Percentiles rank a stretch among this genome's conserved stretches.
phyloP scores from a whole-genome alignment of 106 monocot genomes.

The Acorus calamus region DNA sequence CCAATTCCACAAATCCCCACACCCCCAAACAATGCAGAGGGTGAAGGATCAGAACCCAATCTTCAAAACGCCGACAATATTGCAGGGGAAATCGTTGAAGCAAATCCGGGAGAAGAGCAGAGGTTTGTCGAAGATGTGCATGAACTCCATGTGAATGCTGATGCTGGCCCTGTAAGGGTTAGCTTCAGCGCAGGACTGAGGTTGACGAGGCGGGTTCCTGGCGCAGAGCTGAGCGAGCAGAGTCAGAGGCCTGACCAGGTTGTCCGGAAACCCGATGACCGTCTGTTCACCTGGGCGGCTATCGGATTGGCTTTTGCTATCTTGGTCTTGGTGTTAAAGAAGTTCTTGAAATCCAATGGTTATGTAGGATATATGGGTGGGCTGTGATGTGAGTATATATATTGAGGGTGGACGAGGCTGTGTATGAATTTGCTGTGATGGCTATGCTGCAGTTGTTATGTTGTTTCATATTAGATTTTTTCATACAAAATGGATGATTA shows the following conservation, averaged over 20 bases:
- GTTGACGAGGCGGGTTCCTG: conserved; percentile 8
- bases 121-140: conserved; percentile 33
- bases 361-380: conserved; percentile 21
- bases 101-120: conserved; percentile 20
- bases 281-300: conserved; percentile 54
- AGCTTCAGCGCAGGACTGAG: conserved; percentile 41
- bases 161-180: conserved; percentile 33
- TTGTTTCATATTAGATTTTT: no score
- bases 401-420: no score
- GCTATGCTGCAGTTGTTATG: no score
- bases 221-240: conserved; percentile 1
- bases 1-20: conserved; percentile 39
- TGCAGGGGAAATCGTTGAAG: conserved; percentile 4
- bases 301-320: conserved; percentile 63
- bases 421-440: no score
- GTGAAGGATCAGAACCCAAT: conserved; percentile 10
- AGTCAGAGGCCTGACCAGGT: conserved; percentile 1
- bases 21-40: neutral
- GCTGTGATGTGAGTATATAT: no score
- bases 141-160: conserved; percentile 49
- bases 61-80: neutral
- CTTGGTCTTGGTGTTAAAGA: conserved; percentile 54
- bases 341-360: conserved; percentile 54
- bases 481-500: no score
- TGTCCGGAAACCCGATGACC: conserved; percentile 36